phyloP scores from a whole-genome alignment of 1,284 basidiomycete species.

The Ceratobasidium sp. region DNA sequence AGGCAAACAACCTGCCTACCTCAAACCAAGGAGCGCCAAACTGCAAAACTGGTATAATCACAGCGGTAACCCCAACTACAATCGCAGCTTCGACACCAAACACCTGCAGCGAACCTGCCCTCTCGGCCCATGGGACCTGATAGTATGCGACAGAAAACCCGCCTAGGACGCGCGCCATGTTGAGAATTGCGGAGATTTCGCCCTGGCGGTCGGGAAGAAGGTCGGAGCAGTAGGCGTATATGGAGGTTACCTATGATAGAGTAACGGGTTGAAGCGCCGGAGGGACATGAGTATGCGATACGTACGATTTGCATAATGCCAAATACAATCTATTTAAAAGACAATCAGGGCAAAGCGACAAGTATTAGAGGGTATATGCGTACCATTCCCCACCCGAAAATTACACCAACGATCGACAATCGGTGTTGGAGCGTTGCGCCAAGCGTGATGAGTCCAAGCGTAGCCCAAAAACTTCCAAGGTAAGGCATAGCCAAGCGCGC shows the following conservation, averaged over 20 bases:
- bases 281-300: slow-evolving; percentile 60
- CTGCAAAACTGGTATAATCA: slow-evolving; percentile 29
- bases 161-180: slow-evolving; percentile 68
- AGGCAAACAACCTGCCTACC: background rate
- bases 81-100: slow-evolving; percentile 70
- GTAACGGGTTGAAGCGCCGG: background rate
- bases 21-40: slow-evolving; percentile 34
- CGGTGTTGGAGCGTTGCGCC: slow-evolving; percentile 19
- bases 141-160: slow-evolving; percentile 74
- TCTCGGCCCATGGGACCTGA: slow-evolving; percentile 70
- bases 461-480: slow-evolving; percentile 75
- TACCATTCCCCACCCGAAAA: slow-evolving; percentile 39
- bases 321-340: slow-evolving; percentile 20
- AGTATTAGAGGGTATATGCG: slow-evolving; percentile 8
- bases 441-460: slow-evolving; percentile 59
- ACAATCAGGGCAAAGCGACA: background rate
- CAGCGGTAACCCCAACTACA: slow-evolving; percentile 16
- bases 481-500: slow-evolving; percentile 74
- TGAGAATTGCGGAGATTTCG: slow-evolving; percentile 71
- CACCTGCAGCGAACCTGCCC: slow-evolving; percentile 67
- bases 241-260: slow-evolving; percentile 31
- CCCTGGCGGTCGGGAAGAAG: slow-evolving; percentile 65
- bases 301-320: slow-evolving; percentile 59
- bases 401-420: slow-evolving; percentile 19
- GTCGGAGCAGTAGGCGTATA: slow-evolving; percentile 63